Percentiles rank a stretch among this genome's conserved stretches.
phyloP scores from a whole-genome alignment of 75 land plant genomes.

The Azolla pinnata region DNA sequence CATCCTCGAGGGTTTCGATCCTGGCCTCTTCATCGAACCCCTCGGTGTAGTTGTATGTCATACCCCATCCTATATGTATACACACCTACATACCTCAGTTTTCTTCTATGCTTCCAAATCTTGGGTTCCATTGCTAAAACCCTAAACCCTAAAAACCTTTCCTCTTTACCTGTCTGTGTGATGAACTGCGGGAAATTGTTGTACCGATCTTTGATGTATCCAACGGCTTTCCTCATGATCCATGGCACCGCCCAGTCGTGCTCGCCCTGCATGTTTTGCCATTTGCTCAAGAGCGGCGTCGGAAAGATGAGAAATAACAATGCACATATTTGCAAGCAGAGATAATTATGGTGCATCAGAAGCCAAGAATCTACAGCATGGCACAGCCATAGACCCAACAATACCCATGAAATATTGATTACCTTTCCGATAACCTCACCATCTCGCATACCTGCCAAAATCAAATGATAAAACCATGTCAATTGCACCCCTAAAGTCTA shows the following conservation, averaged over 20 bases:
- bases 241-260: constrained; percentile 12
- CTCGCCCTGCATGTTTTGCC: neutral
- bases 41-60: neutral
- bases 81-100: neutral
- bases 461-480: too few relatives aligned
- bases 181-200: constrained; percentile 18
- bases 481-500: too few relatives aligned
- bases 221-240: constrained; percentile 16
- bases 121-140: neutral
- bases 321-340: neutral
- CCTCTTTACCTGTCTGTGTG: constrained; percentile 17
- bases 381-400: too few relatives aligned
- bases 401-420: too few relatives aligned
- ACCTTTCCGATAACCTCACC: too few relatives aligned
- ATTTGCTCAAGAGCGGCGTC: neutral
- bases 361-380: too few relatives aligned
- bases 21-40: neutral
- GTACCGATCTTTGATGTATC: constrained; percentile 18
- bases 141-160: neutral
- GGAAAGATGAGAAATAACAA: neutral
- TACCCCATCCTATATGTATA: constrained; percentile 1
- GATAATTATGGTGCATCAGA: neutral
- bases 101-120: neutral
- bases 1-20: constrained; percentile 4
- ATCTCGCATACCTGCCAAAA: too few relatives aligned